A percentile compares a stretch with the other conserved stretches of the same genome.
Conservation (phyloP, 257 asterid species). For the Solanum bulbocastanum region DNA sequence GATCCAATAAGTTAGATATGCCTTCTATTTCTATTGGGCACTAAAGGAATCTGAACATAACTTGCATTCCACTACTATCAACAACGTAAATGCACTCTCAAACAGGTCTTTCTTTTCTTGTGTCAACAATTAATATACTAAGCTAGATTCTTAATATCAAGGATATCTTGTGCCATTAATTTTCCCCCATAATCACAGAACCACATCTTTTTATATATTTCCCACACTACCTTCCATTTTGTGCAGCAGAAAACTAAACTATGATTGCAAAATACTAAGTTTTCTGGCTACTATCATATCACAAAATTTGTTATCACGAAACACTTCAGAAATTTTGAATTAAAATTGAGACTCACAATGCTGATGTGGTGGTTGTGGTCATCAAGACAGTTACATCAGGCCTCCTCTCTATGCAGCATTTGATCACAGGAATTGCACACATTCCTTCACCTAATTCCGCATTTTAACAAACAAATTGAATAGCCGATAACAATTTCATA, state of each 20-base stretch:
- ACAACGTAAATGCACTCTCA: background rate
- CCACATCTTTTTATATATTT: background rate
- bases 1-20: background rate
- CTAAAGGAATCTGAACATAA: background rate
- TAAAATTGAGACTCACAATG: conserved; percentile 47
- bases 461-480: background rate
- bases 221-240: background rate
- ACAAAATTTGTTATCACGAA: background rate
- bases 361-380: conserved; percentile 78
- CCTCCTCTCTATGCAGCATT: conserved; percentile 53
- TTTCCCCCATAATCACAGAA: background rate
- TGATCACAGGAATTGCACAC: conserved; percentile 74
- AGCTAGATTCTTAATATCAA: background rate
- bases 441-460: conserved; percentile 63
- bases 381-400: conserved; percentile 66
- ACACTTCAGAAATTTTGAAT: background rate
- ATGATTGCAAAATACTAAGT: background rate
- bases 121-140: background rate
- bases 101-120: background rate
- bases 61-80: background rate
- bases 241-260: background rate
- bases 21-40: background rate
- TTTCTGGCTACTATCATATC: background rate
- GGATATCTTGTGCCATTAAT: background rate
- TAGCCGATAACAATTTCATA: background rate